These are phyloP conservation scores for Alternaria tenuissima DNA, from an alignment of 2,329 filamentous ascomycete species.

Conservation along the genomic window DNA sequence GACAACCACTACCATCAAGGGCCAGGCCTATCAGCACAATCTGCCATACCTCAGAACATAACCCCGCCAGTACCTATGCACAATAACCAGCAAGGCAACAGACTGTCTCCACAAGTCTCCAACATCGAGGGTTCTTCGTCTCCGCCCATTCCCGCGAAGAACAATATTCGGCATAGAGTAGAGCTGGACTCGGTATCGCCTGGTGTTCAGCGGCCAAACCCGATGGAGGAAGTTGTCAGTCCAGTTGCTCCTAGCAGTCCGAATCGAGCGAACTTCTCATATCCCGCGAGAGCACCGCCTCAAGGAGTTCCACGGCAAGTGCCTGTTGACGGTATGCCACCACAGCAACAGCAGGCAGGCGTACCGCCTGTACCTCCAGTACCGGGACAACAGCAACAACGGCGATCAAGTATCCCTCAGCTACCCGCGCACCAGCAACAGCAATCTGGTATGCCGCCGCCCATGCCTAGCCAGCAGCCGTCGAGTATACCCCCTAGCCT, in stretches of 20 bases:
- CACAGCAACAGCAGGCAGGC: conserved; percentile 14
- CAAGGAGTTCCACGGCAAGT: conserved; percentile 43
- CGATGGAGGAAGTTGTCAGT: conserved; percentile 35
- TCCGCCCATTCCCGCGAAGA: conserved; percentile 46
- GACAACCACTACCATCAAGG: conserved; percentile 22
- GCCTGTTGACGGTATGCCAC: conserved; percentile 15
- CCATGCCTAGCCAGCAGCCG: conserved; percentile 4
- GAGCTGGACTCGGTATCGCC: conserved; percentile 47
- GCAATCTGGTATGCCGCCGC: conserved; percentile 24
- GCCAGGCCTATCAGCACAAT: conserved; percentile 22
- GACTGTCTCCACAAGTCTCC: conserved; percentile 17
- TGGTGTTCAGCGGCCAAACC: conserved; percentile 44
- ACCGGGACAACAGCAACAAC: conserved; percentile 7
- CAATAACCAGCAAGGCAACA: conserved; percentile 7
- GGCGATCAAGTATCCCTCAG: conserved; percentile 8
- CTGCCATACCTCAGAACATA: conserved; percentile 17
- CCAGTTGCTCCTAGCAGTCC: conserved; percentile 41
- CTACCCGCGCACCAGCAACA: conserved; percentile 17
- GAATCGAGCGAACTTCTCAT: conserved; percentile 46
- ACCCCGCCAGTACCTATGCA: conserved; percentile 14
- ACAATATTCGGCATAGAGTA: conserved; percentile 47
- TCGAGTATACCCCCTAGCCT: conserved; percentile 6
- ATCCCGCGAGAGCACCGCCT: conserved; percentile 44
- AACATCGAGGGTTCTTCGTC: conserved; percentile 26
- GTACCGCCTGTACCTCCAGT: conserved; percentile 10